Conservation (phyloP, 306 rosid species). For the Lathyrus tuberosus region DNA sequence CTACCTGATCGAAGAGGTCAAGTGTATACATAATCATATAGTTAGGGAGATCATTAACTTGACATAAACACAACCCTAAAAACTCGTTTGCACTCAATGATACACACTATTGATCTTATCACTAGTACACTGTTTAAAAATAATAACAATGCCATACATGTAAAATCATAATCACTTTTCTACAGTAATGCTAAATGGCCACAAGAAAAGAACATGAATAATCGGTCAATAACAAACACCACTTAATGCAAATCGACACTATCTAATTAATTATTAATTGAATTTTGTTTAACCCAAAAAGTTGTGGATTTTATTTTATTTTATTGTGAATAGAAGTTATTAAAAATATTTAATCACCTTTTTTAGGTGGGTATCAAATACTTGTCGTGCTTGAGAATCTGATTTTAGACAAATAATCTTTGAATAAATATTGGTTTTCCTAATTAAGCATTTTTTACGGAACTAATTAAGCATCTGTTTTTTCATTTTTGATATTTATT, state of each 20-base stretch:
- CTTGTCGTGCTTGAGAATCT: constrained; percentile 32
- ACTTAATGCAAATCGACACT: not conserved
- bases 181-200: not conserved
- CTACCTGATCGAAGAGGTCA: too few relatives aligned
- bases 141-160: not conserved
- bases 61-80: too few relatives aligned
- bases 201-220: not conserved
- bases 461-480: not conserved
- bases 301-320: constrained; percentile 3
- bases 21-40: too few relatives aligned
- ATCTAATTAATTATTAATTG: not conserved
- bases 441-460: constrained; percentile 13
- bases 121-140: too few relatives aligned
- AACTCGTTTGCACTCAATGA: too few relatives aligned
- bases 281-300: constrained; percentile 5
- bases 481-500: not conserved
- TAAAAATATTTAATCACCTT: constrained; percentile 19
- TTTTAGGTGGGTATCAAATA: constrained; percentile 40
- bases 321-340: constrained; percentile 1
- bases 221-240: not conserved
- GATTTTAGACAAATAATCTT: constrained; percentile 20
- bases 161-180: not conserved
- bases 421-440: constrained; percentile 40
- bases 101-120: too few relatives aligned
- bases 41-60: too few relatives aligned